Evolutionary conservation across 2,329 filamentous ascomycete species (phyloP).

Genomic region (Chrysoporthe deuterocubensis): DNA sequence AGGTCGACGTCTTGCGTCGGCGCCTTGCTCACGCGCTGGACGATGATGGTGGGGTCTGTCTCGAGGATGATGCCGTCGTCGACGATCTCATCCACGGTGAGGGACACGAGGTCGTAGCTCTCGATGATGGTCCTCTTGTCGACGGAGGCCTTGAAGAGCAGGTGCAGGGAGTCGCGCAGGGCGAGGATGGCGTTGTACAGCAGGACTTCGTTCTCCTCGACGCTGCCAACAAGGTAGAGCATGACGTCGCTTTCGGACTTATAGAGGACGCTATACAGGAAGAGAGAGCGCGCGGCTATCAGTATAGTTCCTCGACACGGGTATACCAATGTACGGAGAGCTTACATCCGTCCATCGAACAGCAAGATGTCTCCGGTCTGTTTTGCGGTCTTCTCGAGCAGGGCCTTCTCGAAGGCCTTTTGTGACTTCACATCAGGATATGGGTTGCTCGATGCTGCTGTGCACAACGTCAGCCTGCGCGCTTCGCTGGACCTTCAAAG

Average conservation of each 20-base stretch:
- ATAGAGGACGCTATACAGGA: slow-evolving; percentile 69
- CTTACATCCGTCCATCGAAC: slow-evolving; percentile 83
- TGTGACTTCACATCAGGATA: slow-evolving; percentile 92
- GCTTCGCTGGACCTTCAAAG: slow-evolving; percentile 5
- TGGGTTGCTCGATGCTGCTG: slow-evolving; percentile 61
- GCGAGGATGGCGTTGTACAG: slow-evolving; percentile 93
- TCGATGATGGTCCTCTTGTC: slow-evolving; percentile 98
- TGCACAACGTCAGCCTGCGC: slow-evolving; percentile 18
- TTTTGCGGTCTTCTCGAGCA: slow-evolving; percentile 95
- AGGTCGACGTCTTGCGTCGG: slow-evolving; percentile 90
- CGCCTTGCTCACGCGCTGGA: slow-evolving; percentile 88
- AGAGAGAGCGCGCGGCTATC: background rate
- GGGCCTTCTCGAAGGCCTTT: slow-evolving; percentile 94
- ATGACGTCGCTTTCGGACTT: slow-evolving; percentile 98
- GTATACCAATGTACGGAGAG: background rate
- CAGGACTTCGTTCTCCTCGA: slow-evolving; percentile 96
- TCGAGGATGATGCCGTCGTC: slow-evolving; percentile 97
- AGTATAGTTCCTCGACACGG: background rate
- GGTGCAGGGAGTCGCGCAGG: slow-evolving; percentile 85
- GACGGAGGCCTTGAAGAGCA: slow-evolving; percentile 94
- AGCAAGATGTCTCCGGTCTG: slow-evolving; percentile 95
- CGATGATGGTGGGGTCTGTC: slow-evolving; percentile 93
- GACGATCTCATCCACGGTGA: slow-evolving; percentile 93
- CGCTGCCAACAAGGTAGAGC: slow-evolving; percentile 87
- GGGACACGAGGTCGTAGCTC: slow-evolving; percentile 94